These are phyloP conservation scores for Zygoascus tannicola DNA, from an alignment of 805 yeast species.

Conservation along the genomic window DNA sequence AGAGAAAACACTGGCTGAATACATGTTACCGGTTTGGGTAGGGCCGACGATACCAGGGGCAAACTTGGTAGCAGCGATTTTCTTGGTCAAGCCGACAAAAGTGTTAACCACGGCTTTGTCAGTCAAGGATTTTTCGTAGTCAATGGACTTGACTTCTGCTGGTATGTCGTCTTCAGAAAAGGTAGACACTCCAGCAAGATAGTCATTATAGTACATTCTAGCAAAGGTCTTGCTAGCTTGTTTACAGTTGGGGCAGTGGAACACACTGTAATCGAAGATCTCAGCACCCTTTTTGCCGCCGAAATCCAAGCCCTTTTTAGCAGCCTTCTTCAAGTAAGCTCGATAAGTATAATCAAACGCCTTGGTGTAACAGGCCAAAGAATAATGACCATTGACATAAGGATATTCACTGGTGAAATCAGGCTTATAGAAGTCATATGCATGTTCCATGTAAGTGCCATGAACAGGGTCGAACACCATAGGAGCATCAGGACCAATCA, in stretches of 20 bases:
- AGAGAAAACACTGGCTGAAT: constrained; percentile 89
- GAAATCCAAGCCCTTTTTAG: constrained; percentile 33
- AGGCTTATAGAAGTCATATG: constrained; percentile 97
- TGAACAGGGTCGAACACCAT: constrained; percentile 80
- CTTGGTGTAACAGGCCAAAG: constrained; percentile 85
- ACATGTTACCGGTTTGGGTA: constrained; percentile 97
- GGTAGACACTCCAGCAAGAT: constrained; percentile 54
- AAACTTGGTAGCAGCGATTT: constrained; percentile 55
- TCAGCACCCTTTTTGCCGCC: constrained; percentile 39
- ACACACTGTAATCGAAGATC: constrained; percentile 83
- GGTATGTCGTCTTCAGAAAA: constrained; percentile 42
- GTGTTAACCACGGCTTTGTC: constrained; percentile 80
- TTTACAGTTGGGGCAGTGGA: constrained; percentile 98
- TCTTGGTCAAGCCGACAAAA: constrained; percentile 71
- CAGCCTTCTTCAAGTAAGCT: constrained; percentile 69
- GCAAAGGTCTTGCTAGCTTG: constrained; percentile 88
- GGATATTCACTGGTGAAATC: constrained; percentile 95
- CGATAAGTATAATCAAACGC: constrained; percentile 85
- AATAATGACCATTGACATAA: constrained; percentile 93
- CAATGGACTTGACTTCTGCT: constrained; percentile 44
- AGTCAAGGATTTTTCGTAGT: constrained; percentile 68
- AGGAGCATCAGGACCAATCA: constrained; percentile 97
- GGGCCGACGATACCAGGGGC: constrained; percentile 76
- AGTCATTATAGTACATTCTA: constrained; percentile 84
- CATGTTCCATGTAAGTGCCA: constrained; percentile 94